These are phyloP conservation scores for Saturnispora quitensis DNA, from an alignment of 805 yeast species.

Conservation along the genomic window DNA sequence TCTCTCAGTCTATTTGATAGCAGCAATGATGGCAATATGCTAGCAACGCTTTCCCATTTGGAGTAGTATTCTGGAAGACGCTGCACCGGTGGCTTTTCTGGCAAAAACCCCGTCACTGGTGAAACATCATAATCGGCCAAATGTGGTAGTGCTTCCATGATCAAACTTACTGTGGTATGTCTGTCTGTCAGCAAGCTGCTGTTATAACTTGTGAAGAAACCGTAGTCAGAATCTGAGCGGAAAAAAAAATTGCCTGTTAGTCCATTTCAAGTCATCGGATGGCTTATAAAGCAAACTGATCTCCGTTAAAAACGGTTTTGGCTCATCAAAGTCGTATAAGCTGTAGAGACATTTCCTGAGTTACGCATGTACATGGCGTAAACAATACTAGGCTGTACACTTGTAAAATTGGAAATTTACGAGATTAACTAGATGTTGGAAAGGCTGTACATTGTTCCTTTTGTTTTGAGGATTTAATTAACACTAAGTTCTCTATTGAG, in stretches of 20 bases:
- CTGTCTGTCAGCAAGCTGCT: neutral
- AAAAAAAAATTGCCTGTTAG: neutral
- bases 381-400: no score
- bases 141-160: constrained; percentile 31
- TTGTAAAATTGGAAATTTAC: no score
- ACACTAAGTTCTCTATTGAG: no score
- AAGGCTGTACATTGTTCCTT: no score
- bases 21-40: constrained; percentile 63
- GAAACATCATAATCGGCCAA: constrained; percentile 65
- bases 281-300: neutral
- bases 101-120: constrained; percentile 68
- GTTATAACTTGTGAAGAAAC: neutral
- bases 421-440: no score
- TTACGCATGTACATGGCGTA: no score
- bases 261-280: neutral
- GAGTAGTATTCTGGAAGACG: constrained; percentile 49
- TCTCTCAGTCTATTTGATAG: constrained; percentile 52
- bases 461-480: no score
- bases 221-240: neutral
- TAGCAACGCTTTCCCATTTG: constrained; percentile 71
- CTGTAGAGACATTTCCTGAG: neutral
- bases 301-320: neutral
- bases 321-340: neutral
- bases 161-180: neutral
- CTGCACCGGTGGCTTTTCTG: constrained; percentile 53